These are phyloP conservation scores for Raddia distichophylla DNA, from an alignment of 176 grass and related monocot species.

Conservation along the genomic window DNA sequence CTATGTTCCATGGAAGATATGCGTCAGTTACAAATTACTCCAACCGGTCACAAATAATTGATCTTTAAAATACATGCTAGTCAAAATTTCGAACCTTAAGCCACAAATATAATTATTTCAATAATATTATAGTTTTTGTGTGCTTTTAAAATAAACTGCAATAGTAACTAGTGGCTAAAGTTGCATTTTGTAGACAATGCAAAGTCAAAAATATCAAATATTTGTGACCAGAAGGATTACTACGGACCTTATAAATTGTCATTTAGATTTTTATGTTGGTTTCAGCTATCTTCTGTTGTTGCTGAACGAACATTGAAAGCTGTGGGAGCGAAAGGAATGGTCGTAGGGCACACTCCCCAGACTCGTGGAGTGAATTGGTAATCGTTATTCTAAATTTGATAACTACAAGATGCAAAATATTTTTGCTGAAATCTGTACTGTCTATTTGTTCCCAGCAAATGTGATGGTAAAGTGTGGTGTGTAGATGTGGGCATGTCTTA, in stretches of 20 bases:
- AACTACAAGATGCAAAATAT: not conserved
- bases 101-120: too few species aligned
- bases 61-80: too few species aligned
- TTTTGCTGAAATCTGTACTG: constrained; percentile 5
- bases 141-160: too few species aligned
- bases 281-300: constrained; percentile 79
- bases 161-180: too few species aligned
- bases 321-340: constrained; percentile 85
- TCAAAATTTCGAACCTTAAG: too few species aligned
- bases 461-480: constrained; percentile 82
- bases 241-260: constrained; percentile 12
- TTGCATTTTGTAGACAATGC: too few species aligned
- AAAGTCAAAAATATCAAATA: too few species aligned
- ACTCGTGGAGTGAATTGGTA: constrained; percentile 81
- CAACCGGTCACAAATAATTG: too few species aligned
- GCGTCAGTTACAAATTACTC: not conserved
- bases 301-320: constrained; percentile 72
- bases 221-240: not conserved
- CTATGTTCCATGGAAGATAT: not conserved
- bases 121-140: too few species aligned
- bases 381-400: not conserved
- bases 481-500: constrained; percentile 96
- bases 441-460: constrained; percentile 67
- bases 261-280: constrained; percentile 21
- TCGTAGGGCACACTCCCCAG: constrained; percentile 93